Evolutionary conservation across 2,329 filamentous ascomycete genomes (phyloP), one percentile per base, ranked within the genome.

Genomic region (Paraconiothyrium brasiliense): DNA sequence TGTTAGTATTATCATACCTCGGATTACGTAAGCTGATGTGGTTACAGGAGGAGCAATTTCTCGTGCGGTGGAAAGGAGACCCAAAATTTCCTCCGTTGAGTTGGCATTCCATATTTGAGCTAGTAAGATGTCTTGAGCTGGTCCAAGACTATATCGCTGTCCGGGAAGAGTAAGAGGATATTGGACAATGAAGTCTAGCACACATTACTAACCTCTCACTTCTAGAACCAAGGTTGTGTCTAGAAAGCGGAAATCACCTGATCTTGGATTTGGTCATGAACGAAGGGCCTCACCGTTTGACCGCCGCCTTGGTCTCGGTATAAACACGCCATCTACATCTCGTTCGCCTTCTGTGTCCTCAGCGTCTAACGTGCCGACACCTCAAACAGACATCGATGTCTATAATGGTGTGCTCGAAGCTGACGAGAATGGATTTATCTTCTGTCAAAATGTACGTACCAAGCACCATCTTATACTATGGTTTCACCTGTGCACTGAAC

Each of bases 61-160:
- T 84, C 0, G 73, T 84, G 0, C 67, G 69, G 41, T 84, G 82
- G 82, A 71, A 67, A 0, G 27, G 55, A 3, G 58, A 62, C 4
- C 54, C 62, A 2, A 61, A 60, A 3, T 66, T 55, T 11, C 65
- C 76, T 0, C 75, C 80, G 1, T 67, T 78, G 3, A 82, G 79
- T 6, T 84, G 82, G 82, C 83, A 84, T 56, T 43, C 63, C 1
- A 37, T 84, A 0, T 59, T 71, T 0, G 82, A 84, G 54, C 73
- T 84, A 0, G 61, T 63, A 0, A 52, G 68, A 6, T 79, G 78
- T 39, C 70, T 83, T 0, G 76, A 80, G 52, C 61, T 74, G 1
- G 71, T 84, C 0, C 83, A 84, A 54, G 69, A 70, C 1, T 84
- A 84, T 54, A 63, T 84, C 0, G 77, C 80, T 1, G 30, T 32